phyloP scores from a whole-genome alignment of 2,329 filamentous ascomycete species.

The Zasmidium citrigriseum region DNA sequence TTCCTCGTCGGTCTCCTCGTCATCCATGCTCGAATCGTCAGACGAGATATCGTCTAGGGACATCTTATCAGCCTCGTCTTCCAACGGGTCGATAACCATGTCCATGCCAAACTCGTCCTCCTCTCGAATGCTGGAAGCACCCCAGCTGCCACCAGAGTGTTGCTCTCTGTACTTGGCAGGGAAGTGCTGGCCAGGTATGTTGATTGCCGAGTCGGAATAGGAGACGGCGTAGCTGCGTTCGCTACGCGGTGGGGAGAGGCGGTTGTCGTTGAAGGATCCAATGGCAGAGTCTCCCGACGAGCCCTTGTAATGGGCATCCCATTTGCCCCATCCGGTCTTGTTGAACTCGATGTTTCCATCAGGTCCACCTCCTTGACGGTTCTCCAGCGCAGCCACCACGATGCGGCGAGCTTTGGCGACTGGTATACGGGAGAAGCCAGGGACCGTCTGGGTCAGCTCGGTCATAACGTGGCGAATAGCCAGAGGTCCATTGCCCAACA shows the following conservation, averaged over 20 bases:
- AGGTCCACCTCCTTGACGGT: slow-evolving; percentile 62
- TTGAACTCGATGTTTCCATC: slow-evolving; percentile 80
- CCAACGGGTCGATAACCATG: slow-evolving; percentile 65
- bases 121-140: slow-evolving; percentile 70
- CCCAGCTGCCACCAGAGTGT: slow-evolving; percentile 60
- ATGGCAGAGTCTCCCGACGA: slow-evolving; percentile 35
- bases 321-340: slow-evolving; percentile 96
- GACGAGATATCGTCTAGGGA: slow-evolving; percentile 75
- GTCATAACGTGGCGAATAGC: slow-evolving; percentile 96
- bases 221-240: slow-evolving; percentile 42
- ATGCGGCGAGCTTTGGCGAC: slow-evolving; percentile 87
- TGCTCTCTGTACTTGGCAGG: slow-evolving; percentile 30
- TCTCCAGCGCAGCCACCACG: slow-evolving; percentile 89
- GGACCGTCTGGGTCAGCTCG: slow-evolving; percentile 88
- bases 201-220: slow-evolving; percentile 34
- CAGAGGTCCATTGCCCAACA: slow-evolving; percentile 84
- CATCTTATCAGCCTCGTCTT: slow-evolving; percentile 93
- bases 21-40: slow-evolving; percentile 22
- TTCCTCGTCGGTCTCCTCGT: slow-evolving; percentile 75
- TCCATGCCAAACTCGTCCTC: slow-evolving; percentile 58
- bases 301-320: slow-evolving; percentile 79
- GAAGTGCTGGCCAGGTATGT: slow-evolving; percentile 30
- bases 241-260: slow-evolving; percentile 54
- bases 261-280: slow-evolving; percentile 39
- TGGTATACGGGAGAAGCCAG: slow-evolving; percentile 85